A percentile compares a stretch with the other conserved stretches of the same genome.
Evolutionary conservation across 345 rosid genomes (phyloP).

Genomic region (Passiflora organensis): DNA sequence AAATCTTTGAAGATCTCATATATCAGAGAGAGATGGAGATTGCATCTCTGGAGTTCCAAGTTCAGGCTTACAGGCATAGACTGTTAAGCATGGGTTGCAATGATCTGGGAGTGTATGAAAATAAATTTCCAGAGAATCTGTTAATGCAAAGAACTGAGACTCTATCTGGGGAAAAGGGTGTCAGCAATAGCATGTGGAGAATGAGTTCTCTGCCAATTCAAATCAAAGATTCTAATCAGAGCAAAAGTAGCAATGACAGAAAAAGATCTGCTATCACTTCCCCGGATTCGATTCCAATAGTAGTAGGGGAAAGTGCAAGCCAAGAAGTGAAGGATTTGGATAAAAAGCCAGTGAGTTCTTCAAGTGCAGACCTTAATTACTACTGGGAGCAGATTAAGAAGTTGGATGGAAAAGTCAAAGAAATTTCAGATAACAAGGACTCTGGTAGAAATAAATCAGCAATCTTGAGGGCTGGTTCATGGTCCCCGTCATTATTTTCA

Average conservation of each 20-base stretch:
- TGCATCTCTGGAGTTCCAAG: conserved; percentile 75
- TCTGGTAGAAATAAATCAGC: conserved; percentile 19
- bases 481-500: conserved; percentile 35
- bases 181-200: conserved; percentile 20
- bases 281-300: conserved; percentile 11
- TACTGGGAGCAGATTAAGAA: conserved; percentile 58
- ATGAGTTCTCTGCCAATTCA: conserved; percentile 35
- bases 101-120: conserved; percentile 46
- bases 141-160: conserved; percentile 29
- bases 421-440: conserved; percentile 33
- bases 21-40: conserved; percentile 83
- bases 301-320: conserved; percentile 18
- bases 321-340: conserved; percentile 28
- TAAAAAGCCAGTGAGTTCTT: conserved; percentile 18
- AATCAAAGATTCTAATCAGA: conserved; percentile 21
- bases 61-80: conserved; percentile 65
- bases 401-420: conserved; percentile 44
- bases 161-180: conserved; percentile 21
- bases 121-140: conserved; percentile 39
- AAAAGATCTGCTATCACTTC: conserved; percentile 10
- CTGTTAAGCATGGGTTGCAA: conserved; percentile 61
- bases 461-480: conserved; percentile 29
- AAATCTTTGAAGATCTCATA: conserved; percentile 61
- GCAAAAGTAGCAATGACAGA: conserved; percentile 14
- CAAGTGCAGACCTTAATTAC: conserved; percentile 33